These are phyloP conservation scores for Myxozyma neglecta DNA, from an alignment of 805 yeast genomes.

Conservation along the genomic window DNA sequence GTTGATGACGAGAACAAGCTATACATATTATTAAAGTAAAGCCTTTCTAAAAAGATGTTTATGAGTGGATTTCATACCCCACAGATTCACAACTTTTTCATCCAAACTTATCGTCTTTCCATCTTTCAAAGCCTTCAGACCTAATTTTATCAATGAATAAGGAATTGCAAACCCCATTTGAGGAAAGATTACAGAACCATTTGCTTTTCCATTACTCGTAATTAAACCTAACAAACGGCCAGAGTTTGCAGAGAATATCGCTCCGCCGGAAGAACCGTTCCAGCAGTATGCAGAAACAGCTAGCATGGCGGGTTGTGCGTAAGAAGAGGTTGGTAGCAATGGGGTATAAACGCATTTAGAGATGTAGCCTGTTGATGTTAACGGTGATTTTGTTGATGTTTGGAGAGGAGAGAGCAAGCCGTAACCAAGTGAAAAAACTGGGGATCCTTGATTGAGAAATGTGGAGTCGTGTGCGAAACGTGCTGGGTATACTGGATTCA, in stretches of 20 bases:
- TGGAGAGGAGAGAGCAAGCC: slow-evolving; percentile 11
- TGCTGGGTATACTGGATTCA: neutral
- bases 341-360: slow-evolving; percentile 4
- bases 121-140: neutral
- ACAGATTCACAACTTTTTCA: slow-evolving; percentile 2
- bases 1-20: too few relatives aligned
- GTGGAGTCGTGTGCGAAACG: neutral
- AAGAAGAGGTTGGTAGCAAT: neutral
- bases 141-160: slow-evolving; percentile 1
- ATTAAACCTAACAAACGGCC: slow-evolving; percentile 14
- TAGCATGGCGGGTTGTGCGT: neutral
- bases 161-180: slow-evolving; percentile 19
- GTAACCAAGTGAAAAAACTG: slow-evolving; percentile 5
- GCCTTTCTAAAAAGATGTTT: neutral
- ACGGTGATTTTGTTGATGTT: neutral
- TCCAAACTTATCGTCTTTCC: neutral
- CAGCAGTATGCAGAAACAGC: slow-evolving; percentile 15
- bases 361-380: slow-evolving; percentile 12
- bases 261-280: slow-evolving; percentile 28
- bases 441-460: neutral
- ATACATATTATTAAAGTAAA: neutral
- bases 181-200: slow-evolving; percentile 1
- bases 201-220: slow-evolving; percentile 13
- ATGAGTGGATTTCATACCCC: slow-evolving; percentile 20
- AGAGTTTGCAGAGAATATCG: neutral